These are phyloP conservation scores for Galeopsis tetrahit DNA, from an alignment of 257 asterid genomes.

Conservation along the genomic window DNA sequence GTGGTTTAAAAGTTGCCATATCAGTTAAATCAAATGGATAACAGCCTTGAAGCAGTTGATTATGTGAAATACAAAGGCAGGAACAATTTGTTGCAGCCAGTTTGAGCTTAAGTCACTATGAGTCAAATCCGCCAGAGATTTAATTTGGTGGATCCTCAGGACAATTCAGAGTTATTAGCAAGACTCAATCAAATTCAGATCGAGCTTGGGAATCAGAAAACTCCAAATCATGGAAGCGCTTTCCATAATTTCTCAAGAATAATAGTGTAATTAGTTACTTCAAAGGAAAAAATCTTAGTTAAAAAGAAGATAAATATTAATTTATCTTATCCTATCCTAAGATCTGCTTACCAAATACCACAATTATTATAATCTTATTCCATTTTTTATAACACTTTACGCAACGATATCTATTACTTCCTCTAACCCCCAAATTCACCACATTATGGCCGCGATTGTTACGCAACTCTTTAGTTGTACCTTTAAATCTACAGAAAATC, in stretches of 20 bases:
- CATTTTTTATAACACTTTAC: neutral
- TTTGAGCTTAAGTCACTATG: neutral
- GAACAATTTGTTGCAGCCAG: neutral
- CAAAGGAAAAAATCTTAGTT: neutral
- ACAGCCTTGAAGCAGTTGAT: slow-evolving; percentile 19
- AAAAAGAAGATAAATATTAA: neutral
- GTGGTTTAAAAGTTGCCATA: slow-evolving; percentile 10
- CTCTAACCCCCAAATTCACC: neutral
- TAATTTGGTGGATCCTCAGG: slow-evolving; percentile 8
- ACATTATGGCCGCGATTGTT: slow-evolving; percentile 3
- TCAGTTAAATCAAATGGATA: slow-evolving; percentile 2
- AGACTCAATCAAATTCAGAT: slow-evolving; percentile 7
- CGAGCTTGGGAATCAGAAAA: neutral
- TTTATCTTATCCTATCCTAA: slow-evolving; percentile 1
- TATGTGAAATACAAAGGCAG: slow-evolving; percentile 16
- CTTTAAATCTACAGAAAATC: neutral
- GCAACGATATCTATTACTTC: neutral
- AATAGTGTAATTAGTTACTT: neutral
- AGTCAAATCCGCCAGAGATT: slow-evolving; percentile 17
- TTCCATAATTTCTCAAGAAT: neutral
- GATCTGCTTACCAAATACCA: slow-evolving; percentile 16
- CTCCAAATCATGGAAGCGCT: neutral
- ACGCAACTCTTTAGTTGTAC: neutral
- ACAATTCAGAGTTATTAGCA: slow-evolving; percentile 5
- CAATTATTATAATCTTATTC: neutral